Conservation (phyloP, 257 asterid genomes). For the Solanum pennellii region DNA sequence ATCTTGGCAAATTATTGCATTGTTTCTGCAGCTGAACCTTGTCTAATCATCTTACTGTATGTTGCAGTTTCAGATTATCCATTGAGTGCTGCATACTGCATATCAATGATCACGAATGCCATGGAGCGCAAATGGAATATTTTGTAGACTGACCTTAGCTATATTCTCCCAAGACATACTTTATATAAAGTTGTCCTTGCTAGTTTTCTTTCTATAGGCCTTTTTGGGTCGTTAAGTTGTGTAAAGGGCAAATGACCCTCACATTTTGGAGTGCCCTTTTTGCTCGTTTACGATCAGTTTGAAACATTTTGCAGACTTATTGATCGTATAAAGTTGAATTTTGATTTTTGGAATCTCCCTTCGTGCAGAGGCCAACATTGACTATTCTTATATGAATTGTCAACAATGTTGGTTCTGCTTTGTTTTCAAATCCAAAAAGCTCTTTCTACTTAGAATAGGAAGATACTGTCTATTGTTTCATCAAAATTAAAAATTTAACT, state of each 20-base stretch:
- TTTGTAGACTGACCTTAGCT: constrained; percentile 18
- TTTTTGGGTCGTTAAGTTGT: not conserved
- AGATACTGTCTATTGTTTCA: not conserved
- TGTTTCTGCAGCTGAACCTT: not conserved
- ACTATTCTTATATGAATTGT: not conserved
- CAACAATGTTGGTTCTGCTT: not conserved
- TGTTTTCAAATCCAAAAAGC: not conserved
- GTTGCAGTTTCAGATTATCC: constrained; percentile 83
- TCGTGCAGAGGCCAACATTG: not conserved
- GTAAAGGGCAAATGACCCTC: not conserved
- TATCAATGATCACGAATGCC: constrained; percentile 61
- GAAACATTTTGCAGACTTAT: not conserved
- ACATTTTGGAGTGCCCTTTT: not conserved
- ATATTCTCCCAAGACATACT: not conserved
- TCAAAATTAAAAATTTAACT: no score
- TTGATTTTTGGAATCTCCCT: not conserved
- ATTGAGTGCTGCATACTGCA: constrained; percentile 83
- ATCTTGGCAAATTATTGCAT: not conserved
- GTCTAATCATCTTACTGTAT: not conserved
- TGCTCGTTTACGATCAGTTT: not conserved
- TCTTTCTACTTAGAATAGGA: not conserved
- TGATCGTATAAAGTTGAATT: not conserved
- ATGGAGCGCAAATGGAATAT: constrained; percentile 72
- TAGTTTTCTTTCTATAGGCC: not conserved
- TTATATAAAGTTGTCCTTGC: not conserved